These are phyloP conservation scores for Saccharomycopsis capsularis DNA, from an alignment of 805 yeast species.

Conservation along the genomic window DNA sequence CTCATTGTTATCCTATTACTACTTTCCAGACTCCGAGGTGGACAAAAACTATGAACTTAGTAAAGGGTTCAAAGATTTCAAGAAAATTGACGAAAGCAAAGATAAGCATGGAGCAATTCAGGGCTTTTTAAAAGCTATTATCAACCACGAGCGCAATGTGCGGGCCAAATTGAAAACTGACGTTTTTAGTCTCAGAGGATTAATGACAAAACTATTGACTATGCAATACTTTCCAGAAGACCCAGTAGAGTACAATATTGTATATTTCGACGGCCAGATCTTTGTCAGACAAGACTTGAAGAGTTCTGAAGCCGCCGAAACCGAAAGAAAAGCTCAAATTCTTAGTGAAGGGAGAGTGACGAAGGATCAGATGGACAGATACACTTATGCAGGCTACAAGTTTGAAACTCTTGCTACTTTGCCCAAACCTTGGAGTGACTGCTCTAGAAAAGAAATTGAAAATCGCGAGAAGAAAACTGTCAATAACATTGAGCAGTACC, in stretches of 20 bases:
- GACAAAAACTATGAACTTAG: constrained; percentile 56
- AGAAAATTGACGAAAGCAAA: constrained; percentile 46
- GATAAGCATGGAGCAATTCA: constrained; percentile 55
- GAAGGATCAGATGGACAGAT: constrained; percentile 30
- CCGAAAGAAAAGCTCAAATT: constrained; percentile 1
- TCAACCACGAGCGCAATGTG: constrained; percentile 41
- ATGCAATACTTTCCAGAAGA: constrained; percentile 56
- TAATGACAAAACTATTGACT: constrained; percentile 66
- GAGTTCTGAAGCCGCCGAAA: background rate
- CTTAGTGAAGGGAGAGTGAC: background rate
- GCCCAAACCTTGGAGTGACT: constrained; percentile 65
- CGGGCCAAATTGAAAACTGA: constrained; percentile 47
- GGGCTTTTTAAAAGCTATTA: constrained; percentile 49
- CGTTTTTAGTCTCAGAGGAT: constrained; percentile 78
- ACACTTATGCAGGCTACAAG: constrained; percentile 69
- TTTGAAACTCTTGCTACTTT: constrained; percentile 77
- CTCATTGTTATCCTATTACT: constrained; percentile 60
- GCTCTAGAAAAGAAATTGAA: constrained; percentile 62
- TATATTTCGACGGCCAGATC: constrained; percentile 68
- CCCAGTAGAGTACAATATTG: constrained; percentile 53
- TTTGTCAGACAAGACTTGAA: constrained; percentile 44
- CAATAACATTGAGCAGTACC: constrained; percentile 68
- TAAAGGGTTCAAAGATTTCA: constrained; percentile 57
- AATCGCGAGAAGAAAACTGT: constrained; percentile 52
- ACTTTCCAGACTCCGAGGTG: constrained; percentile 68